Base-by-base conservation (phyloP, 1,284 basidiomycete species). In the Moesziomyces globuligerus region DNA sequence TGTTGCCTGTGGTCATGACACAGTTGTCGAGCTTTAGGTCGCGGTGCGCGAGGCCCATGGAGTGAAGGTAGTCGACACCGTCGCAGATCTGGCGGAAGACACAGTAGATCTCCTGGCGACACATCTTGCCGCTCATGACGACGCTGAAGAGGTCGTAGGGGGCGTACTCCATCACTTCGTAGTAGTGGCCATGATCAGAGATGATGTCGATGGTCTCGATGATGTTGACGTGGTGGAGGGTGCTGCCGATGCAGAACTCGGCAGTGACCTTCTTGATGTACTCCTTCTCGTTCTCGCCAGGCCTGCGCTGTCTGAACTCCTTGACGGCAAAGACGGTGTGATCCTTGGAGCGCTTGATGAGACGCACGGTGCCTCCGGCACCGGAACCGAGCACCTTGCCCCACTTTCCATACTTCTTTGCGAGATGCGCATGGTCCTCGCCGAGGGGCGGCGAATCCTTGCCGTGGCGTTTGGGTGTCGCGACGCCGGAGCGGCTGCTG, bases 11-110 rank as follows among this genome's bases (percentile, higher is more conserved):
- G 25, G 92, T 97, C 92, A 99, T 96, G 84, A 99, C 96, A 83
- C 96, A 98, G 84, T 99, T 99, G 86, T 99, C 96, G 70, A 99
- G 90, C 85, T 99, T 99, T 83, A 99, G 88, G 84, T 99, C 96
- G 37, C 96, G 91, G 81, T 99, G 96, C 2, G 96, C 96, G 29
- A 98, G 89, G 37, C 96, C 96, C 86, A 98, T 91, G 65, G 90
- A 90, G 84, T 99, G 96, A 53, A 99, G 89, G 83, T 99, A 98
- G 83, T 96, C 91, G 74, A 99, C 95, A 54, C 96, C 96, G 79
- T 94, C 92, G 83, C 95, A 92, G 72, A 99, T 98, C 85, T 99
- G 96, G 54, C 93, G 91, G 85, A 98, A 98, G 71, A 98, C 93
- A 82, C 96, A 99, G 86, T 98, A 98, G 67, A 97, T 95, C 84